Evolutionary conservation across 2,329 filamentous ascomycete species (phyloP), one percentile per base, ranked within the genome.

Genomic region (Aspergillus candidus): DNA sequence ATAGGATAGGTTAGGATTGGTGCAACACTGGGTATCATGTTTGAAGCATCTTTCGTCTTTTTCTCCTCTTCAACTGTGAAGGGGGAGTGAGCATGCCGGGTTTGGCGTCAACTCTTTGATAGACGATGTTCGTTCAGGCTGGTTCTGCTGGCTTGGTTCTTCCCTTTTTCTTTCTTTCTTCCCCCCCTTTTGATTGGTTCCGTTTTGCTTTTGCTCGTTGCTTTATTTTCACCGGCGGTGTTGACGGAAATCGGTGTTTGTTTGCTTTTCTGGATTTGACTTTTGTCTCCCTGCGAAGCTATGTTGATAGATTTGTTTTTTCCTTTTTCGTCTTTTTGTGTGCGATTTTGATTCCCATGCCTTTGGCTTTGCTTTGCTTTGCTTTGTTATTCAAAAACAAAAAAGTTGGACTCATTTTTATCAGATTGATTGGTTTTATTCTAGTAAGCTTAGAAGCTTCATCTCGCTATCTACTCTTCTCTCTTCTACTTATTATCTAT

Each of bases 231-330:
- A 40, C 44, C 17, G 13, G 39, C 40, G 51, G 51, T 48, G 51
- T 52, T 52, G 32, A 36, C 41, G 43, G 49, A 45, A 39, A 49
- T 55, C 43, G 42, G 31, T 35, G 33, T 38, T 48, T 41, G 37
- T 44, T 48, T 30, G 34, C 32, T 45, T 33, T 48, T 40, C 18
- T 33, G 39, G 32, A 35, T 38, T 50, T 41, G 37, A 45, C 38
- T 29, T 47, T 44, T 46, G 40, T 40, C 44, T 40, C 29, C 11
- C 47, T 38, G 54, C 39, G 39, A 43, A 47, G 55, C 39, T 43
- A 46, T 53, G 50, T 51, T 57, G 50, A 62, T 61, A 62, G 55
- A 58, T 42, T 43, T 48, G 51, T 36, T 15, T 38, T 45, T 29
- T 30, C 36, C 39, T 12, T 35, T 46, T 12, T 39, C 35, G 35